Percentiles rank a stretch among this genome's conserved stretches.
These are phyloP conservation scores for Plectosphaerella sp. DNA, from an alignment of 2,329 filamentous ascomycete species.

Conservation along the genomic window DNA sequence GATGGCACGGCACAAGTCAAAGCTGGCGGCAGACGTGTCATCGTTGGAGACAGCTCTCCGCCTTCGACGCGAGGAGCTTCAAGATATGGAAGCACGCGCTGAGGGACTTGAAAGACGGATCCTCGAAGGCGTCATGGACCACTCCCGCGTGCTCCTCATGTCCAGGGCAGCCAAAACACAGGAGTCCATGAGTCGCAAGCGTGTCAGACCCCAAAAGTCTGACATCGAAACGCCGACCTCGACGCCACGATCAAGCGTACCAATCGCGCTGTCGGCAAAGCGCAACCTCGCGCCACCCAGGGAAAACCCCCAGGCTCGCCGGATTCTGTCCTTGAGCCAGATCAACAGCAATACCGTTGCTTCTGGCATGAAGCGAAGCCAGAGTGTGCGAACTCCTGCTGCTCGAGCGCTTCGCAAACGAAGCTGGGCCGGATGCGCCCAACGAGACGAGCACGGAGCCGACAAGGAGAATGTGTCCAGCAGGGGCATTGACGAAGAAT, in stretches of 20 bases:
- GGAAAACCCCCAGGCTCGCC: slow-evolving; percentile 57
- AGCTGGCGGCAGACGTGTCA: slow-evolving; percentile 79
- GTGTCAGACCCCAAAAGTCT: slow-evolving; percentile 41
- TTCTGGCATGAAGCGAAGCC: slow-evolving; percentile 68
- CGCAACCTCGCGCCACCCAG: slow-evolving; percentile 40
- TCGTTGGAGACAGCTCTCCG: slow-evolving; percentile 86
- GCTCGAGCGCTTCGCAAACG: slow-evolving; percentile 55
- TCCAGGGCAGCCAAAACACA: slow-evolving; percentile 53
- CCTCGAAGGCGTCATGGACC: slow-evolving; percentile 91
- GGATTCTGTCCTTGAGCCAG: slow-evolving; percentile 87
- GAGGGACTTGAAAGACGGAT: slow-evolving; percentile 89
- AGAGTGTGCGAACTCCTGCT: slow-evolving; percentile 66
- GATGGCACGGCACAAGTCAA: slow-evolving; percentile 71
- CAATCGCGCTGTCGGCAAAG: slow-evolving; percentile 48
- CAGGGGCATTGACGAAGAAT: slow-evolving; percentile 60
- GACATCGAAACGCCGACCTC: slow-evolving; percentile 13
- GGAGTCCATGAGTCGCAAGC: slow-evolving; percentile 57
- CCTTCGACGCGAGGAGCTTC: slow-evolving; percentile 85
- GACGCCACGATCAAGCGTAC: not conserved
- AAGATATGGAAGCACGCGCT: slow-evolving; percentile 84
- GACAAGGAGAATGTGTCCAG: slow-evolving; percentile 61
- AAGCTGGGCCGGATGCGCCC: slow-evolving; percentile 58
- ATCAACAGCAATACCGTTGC: slow-evolving; percentile 71
- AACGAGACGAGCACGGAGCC: slow-evolving; percentile 47
- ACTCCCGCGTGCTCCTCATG: slow-evolving; percentile 87